phyloP scores from a whole-genome alignment of 2,329 filamentous ascomycete genomes.

The Colletotrichum euphorbiae region DNA sequence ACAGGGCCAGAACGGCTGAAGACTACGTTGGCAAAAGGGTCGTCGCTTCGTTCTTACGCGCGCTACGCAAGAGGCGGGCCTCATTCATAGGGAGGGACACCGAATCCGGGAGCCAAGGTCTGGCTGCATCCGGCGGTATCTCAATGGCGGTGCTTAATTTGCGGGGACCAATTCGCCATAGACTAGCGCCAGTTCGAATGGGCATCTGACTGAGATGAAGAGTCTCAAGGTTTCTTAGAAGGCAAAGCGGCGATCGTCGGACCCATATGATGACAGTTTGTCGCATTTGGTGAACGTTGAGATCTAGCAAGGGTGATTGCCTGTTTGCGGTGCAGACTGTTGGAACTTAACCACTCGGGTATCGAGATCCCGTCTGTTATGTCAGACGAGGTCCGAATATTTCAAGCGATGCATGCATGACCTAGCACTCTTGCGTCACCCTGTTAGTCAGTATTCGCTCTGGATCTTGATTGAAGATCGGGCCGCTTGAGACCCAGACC shows the following conservation, averaged over 20 bases:
- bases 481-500: neutral
- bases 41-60: neutral
- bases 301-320: neutral
- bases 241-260: neutral
- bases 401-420: neutral
- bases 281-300: slow-evolving; percentile 7
- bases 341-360: neutral
- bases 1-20: slow-evolving; percentile 5
- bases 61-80: slow-evolving; percentile 20
- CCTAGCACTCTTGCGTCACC: slow-evolving; percentile 6
- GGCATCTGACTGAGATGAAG: neutral
- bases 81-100: neutral
- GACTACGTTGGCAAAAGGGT: neutral
- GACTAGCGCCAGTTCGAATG: neutral
- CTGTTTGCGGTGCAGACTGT: slow-evolving; percentile 14
- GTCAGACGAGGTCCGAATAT: neutral
- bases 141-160: neutral
- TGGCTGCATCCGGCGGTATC: slow-evolving; percentile 12
- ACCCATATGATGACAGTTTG: neutral
- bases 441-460: neutral
- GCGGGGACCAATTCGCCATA: too few relatives aligned
- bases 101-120: neutral
- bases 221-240: slow-evolving; percentile 7
- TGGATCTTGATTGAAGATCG: neutral
- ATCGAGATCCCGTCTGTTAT: neutral